A percentile compares a stretch with the other conserved stretches of the same genome.
Evolutionary conservation across 75 land plant genomes (phyloP).

Genomic region (Selaginella tamariscina): DNA sequence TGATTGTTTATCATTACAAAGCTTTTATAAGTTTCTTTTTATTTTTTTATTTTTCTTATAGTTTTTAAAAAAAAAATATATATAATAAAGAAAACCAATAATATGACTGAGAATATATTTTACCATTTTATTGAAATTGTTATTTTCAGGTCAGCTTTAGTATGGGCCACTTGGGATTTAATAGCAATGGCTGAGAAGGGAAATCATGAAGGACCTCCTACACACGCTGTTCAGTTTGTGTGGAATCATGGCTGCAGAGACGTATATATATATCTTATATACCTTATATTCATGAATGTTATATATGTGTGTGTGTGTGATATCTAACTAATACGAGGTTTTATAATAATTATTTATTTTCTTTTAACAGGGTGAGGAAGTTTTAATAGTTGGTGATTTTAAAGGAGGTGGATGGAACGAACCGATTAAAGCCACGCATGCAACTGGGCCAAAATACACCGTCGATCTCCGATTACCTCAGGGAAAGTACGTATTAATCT

Average conservation of each 20-base stretch:
- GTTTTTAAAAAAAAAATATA: too few relatives aligned
- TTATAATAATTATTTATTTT: not conserved
- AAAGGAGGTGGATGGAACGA: slow-evolving; percentile 72
- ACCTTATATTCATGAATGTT: not conserved
- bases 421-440: slow-evolving; percentile 58
- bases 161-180: slow-evolving; percentile 98
- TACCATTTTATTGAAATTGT: too few relatives aligned
- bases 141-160: slow-evolving; percentile 95
- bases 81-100: too few relatives aligned
- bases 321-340: not conserved
- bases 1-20: too few relatives aligned
- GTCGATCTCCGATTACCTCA: slow-evolving; percentile 70
- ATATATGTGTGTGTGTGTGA: not conserved
- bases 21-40: too few relatives aligned
- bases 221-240: slow-evolving; percentile 84
- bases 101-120: too few relatives aligned
- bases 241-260: slow-evolving; percentile 77
- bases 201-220: slow-evolving; percentile 72
- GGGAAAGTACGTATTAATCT: slow-evolving; percentile 56
- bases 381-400: slow-evolving; percentile 76
- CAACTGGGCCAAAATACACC: slow-evolving; percentile 61
- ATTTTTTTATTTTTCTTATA: too few relatives aligned
- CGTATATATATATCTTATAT: slow-evolving; percentile 25
- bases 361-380: slow-evolving; percentile 70
- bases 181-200: slow-evolving; percentile 83